Percentiles rank a stretch among this genome's conserved stretches.
Evolutionary conservation across 305 asterid species (phyloP).

Genomic region (Fraxinus velutina): DNA sequence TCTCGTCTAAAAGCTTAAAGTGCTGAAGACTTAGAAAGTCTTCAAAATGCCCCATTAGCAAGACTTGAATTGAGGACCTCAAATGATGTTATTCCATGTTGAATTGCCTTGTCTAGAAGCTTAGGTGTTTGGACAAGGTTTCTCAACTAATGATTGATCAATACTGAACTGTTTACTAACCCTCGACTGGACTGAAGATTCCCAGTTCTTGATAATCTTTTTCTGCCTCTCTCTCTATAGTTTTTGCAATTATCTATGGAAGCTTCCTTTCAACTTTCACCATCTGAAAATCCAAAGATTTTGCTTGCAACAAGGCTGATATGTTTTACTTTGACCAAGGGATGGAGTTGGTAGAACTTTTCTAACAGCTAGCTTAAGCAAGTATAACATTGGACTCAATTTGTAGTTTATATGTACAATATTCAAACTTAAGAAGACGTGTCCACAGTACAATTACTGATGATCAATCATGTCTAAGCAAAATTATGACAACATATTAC

Average conservation of each 20-base stretch:
- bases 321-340: background rate
- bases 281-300: background rate
- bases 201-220: conserved; percentile 47
- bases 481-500: conserved; percentile 24
- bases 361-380: background rate
- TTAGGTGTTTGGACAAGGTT: background rate
- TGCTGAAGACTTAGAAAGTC: background rate
- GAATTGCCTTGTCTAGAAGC: background rate
- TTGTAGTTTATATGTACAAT: conserved; percentile 21
- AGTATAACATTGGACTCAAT: background rate
- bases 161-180: conserved; percentile 36
- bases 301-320: background rate
- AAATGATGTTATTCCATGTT: background rate
- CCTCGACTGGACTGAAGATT: conserved; percentile 43
- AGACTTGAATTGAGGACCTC: background rate
- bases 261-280: background rate
- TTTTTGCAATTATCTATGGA: conserved; percentile 20
- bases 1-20: background rate
- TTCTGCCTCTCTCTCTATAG: conserved; percentile 32
- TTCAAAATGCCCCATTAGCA: background rate
- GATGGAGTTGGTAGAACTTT: background rate
- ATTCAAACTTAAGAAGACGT: conserved; percentile 19
- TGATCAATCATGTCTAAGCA: conserved; percentile 23
- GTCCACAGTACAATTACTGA: conserved; percentile 12
- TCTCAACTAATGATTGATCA: background rate